Evolutionary conservation across 106 monocot genomes (phyloP).

Genomic region (Triglochin maritima): DNA sequence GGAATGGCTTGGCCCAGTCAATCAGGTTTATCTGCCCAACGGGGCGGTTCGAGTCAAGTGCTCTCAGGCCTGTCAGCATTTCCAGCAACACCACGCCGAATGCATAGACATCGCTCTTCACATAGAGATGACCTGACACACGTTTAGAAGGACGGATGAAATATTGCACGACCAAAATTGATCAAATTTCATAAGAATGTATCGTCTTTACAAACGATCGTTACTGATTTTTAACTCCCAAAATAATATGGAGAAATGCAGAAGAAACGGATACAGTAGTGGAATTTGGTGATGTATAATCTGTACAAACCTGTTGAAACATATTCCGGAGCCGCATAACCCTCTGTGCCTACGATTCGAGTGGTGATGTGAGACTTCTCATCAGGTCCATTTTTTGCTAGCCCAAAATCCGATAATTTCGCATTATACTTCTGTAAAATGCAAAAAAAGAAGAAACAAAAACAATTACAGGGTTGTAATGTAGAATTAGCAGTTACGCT

Average conservation of each 20-base stretch:
- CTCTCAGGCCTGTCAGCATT: slow-evolving; percentile 36
- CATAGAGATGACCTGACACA: slow-evolving; percentile 38
- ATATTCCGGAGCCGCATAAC: slow-evolving; percentile 82
- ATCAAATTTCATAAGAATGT: neutral
- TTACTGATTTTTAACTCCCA: neutral
- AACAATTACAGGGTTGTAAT: too few species aligned
- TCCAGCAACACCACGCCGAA: slow-evolving; percentile 49
- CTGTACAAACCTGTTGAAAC: slow-evolving; percentile 38
- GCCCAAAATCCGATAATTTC: slow-evolving; percentile 68
- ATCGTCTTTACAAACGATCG: too few species aligned
- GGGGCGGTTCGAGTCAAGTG: slow-evolving; percentile 25
- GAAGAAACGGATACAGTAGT: too few species aligned
- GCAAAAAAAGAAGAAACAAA: too few species aligned
- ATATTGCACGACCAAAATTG: neutral
- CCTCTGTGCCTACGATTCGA: slow-evolving; percentile 54
- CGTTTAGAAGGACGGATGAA: neutral
- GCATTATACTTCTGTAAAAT: slow-evolving; percentile 33
- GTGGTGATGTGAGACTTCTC: slow-evolving; percentile 45
- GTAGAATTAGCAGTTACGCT: too few species aligned
- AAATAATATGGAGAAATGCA: neutral
- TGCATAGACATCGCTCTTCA: slow-evolving; percentile 51
- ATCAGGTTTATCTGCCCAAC: slow-evolving; percentile 18
- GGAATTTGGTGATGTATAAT: neutral
- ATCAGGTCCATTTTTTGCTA: slow-evolving; percentile 44
- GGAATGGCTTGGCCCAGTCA: slow-evolving; percentile 28